Conservation (phyloP, 2,329 filamentous ascomycete species). For the Clonostachys rosea region DNA sequence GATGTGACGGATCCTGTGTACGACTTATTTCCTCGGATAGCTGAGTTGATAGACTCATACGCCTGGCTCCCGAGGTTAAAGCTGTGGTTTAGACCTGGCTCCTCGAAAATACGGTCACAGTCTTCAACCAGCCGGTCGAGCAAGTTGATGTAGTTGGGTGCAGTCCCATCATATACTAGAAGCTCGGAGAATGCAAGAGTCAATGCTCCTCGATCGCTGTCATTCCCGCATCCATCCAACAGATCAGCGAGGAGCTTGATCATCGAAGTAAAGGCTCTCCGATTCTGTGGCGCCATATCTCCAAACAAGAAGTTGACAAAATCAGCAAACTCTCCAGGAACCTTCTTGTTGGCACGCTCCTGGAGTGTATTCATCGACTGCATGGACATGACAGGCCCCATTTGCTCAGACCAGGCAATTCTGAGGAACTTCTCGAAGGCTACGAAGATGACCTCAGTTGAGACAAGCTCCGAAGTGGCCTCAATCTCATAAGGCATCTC, state of each 20-base stretch:
- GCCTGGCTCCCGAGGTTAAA: constrained; percentile 30
- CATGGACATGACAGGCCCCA: constrained; percentile 77
- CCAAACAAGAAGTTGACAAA: constrained; percentile 61
- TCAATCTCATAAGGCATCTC: constrained; percentile 80
- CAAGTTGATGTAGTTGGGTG: constrained; percentile 81
- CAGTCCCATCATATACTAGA: constrained; percentile 70
- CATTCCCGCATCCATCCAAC: constrained; percentile 84
- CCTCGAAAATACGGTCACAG: constrained; percentile 82
- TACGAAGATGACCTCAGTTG: constrained; percentile 78
- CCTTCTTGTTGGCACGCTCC: constrained; percentile 56
- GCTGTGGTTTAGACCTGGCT: constrained; percentile 37
- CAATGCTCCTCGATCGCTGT: constrained; percentile 82
- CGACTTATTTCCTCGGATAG: constrained; percentile 49
- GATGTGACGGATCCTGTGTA: constrained; percentile 75
- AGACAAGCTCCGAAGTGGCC: constrained; percentile 64
- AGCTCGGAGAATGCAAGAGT: constrained; percentile 88
- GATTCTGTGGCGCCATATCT: constrained; percentile 65
- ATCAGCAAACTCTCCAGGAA: constrained; percentile 69
- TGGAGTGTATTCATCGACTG: constrained; percentile 73
- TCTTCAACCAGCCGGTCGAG: constrained; percentile 87
- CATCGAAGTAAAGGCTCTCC: constrained; percentile 75
- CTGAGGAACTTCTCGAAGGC: constrained; percentile 91
- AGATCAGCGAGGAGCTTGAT: constrained; percentile 84
- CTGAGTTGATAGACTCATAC: constrained; percentile 57
- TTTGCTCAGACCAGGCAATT: constrained; percentile 82